Evolutionary conservation across 495 filamentous ascomycete species (phyloP).

Genomic region (Neurospora sp.): DNA sequence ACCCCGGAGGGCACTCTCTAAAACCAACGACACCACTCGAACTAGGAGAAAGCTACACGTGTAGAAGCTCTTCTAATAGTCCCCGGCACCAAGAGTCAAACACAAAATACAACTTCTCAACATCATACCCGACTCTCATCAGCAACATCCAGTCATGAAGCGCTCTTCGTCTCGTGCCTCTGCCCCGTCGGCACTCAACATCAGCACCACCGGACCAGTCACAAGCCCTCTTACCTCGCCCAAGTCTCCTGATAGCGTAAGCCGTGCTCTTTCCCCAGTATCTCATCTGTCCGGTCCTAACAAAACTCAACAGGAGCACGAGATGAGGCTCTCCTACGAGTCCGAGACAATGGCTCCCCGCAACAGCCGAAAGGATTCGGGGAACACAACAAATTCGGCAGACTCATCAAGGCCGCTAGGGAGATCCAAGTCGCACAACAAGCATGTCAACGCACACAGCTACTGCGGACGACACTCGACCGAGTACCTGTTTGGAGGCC

Average conservation of each 20-base stretch:
- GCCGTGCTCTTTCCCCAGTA: not conserved
- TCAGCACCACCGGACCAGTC: not conserved
- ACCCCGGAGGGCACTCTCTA: slow-evolving; percentile 7
- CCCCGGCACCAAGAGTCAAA: not conserved
- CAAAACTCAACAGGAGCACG: not conserved
- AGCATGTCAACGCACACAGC: slow-evolving; percentile 25
- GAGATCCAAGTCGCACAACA: not conserved
- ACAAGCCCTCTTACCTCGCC: slow-evolving; percentile 1
- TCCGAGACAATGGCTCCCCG: slow-evolving; percentile 1
- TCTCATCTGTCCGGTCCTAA: not conserved
- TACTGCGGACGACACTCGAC: slow-evolving; percentile 26
- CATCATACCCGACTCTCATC: not conserved
- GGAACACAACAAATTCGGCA: not conserved
- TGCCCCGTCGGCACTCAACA: slow-evolving; percentile 1
- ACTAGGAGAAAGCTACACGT: not conserved
- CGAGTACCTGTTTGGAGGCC: slow-evolving; percentile 23
- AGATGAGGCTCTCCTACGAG: slow-evolving; percentile 7
- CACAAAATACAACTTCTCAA: not conserved
- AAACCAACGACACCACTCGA: not conserved
- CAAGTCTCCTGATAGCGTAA: slow-evolving; percentile 2
- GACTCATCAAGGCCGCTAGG: not conserved
- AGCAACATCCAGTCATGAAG: not conserved
- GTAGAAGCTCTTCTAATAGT: not conserved
- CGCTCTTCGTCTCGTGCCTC: slow-evolving; percentile 1
- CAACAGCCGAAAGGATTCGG: slow-evolving; percentile 7